Conservation (phyloP, 805 yeast species). For the Saccharomycopsis olivae region DNA sequence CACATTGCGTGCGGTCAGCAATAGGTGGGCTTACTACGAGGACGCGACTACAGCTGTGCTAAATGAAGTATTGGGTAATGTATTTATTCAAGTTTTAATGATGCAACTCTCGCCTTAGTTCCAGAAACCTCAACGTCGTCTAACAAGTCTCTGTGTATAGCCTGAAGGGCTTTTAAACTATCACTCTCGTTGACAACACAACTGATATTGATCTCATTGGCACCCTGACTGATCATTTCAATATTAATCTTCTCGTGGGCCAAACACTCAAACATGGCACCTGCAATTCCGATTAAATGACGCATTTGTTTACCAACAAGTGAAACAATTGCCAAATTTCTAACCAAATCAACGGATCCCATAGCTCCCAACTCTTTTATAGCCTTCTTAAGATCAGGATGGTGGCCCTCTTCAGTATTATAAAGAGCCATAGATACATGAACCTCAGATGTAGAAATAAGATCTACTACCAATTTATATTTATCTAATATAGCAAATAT, state of each 20-base stretch:
- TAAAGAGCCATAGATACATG: constrained; percentile 98
- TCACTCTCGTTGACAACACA: constrained; percentile 85
- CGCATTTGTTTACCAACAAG: constrained; percentile 97
- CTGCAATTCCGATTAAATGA: constrained; percentile 93
- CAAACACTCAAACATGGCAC: constrained; percentile 87
- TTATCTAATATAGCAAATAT: constrained; percentile 81
- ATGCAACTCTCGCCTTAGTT: too few species aligned
- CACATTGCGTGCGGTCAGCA: too few species aligned
- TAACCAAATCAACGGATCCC: constrained; percentile 84
- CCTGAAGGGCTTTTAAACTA: constrained; percentile 74
- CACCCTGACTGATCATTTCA: constrained; percentile 98
- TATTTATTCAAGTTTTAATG: too few species aligned
- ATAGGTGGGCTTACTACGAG: too few species aligned
- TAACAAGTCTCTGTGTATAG: constrained; percentile 42
- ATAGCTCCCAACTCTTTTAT: constrained; percentile 65
- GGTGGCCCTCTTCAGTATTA: constrained; percentile 51
- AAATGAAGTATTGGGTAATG: too few species aligned
- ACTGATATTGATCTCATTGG: constrained; percentile 92
- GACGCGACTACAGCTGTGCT: too few species aligned
- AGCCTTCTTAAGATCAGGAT: constrained; percentile 53
- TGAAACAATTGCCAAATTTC: constrained; percentile 83
- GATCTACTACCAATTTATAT: constrained; percentile 80
- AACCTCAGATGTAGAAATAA: constrained; percentile 94
- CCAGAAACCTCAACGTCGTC: too few species aligned
- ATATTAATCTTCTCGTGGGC: constrained; percentile 89